Evolutionary conservation across 352 stramenopile genomes (phyloP), one percentile per base, ranked within the genome.

Genomic region (Globisporangium echinulatum): DNA sequence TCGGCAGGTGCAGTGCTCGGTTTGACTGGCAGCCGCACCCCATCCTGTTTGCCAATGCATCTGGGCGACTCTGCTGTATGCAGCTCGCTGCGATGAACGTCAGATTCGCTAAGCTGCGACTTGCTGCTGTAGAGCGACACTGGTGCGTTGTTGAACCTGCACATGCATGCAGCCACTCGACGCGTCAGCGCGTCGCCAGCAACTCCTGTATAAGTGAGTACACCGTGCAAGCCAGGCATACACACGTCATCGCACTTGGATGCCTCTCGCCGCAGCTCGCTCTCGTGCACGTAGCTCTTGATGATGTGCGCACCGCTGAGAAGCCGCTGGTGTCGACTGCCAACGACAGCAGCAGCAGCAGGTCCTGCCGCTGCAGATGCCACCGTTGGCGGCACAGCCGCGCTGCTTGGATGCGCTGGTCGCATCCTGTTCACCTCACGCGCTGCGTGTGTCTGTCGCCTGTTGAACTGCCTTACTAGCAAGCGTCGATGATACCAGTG

Each of bases 281-380:
- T 63, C 38, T 79, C 70, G 50, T 77, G 75, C 48, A 82, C 65
- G 52, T 80, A 82, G 61, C 49, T 68, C 60, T 80, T 84, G 70
- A 82, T 80, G 58, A 80, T 58, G 6, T 66, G 49, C 36, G 69
- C 58, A 10, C 70, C 69, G 51, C 66, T 70, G 55, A 63, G 59
- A 36, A 66, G 39, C 4, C 57, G 57, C 48, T 61, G 54, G 40
- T 68, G 58, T 33, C 58, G 62, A 36, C 38, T 55, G 15, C 46
- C 17, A 33, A 15, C 15, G n/a, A 13, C 6, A 10, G 42, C 43
- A 47, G 14, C 11, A 4, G 11, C 43, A 17, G 11, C 43, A 15
- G 42, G 6, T 11, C 38, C 15, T 4, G 51, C 19, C 19, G 19
- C 13, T 36, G 33, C 42, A 14, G 42, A n/a, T 15, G 38, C 15